Conservation (phyloP, 352 stramenopile genomes). For the Phytophthora agathidicida region DNA sequence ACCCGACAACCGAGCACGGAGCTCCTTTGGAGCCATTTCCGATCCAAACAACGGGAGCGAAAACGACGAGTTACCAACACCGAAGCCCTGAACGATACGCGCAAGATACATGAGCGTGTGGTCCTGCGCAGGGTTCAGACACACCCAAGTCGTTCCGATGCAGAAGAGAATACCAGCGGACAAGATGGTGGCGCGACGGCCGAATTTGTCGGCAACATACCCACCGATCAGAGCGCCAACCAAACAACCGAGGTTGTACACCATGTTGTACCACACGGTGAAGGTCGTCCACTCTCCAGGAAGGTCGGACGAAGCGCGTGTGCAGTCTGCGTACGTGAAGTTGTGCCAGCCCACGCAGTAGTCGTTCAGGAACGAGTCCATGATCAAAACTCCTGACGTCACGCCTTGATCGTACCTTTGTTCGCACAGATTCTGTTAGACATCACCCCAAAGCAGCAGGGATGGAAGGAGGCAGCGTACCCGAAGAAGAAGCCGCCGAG, state of each 20-base stretch:
- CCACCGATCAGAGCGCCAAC: constrained; percentile 40
- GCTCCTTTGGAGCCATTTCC: constrained; percentile 43
- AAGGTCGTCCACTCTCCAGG: constrained; percentile 39
- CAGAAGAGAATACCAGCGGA: constrained; percentile 34
- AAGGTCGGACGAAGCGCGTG: constrained; percentile 14
- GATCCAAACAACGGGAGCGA: constrained; percentile 45
- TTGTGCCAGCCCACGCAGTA: constrained; percentile 46
- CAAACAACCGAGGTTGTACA: constrained; percentile 47
- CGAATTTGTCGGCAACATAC: constrained; percentile 32
- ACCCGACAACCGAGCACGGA: constrained; percentile 38
- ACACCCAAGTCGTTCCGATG: constrained; percentile 41
- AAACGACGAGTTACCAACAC: constrained; percentile 46
- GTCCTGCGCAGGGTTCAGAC: constrained; percentile 24
- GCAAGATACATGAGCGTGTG: constrained; percentile 37
- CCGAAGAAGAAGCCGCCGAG: constrained; percentile 44
- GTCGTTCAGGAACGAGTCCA: constrained; percentile 42
- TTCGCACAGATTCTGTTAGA: no score
- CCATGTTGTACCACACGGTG: constrained; percentile 43
- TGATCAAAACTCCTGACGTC: constrained; percentile 37
- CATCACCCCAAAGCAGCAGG: no score
- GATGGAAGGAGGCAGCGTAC: no score
- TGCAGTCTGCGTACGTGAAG: constrained; percentile 40
- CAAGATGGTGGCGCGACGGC: constrained; percentile 38
- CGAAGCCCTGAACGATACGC: constrained; percentile 39
- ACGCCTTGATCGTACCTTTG: constrained; percentile 40